phyloP scores from a whole-genome alignment of 1,284 basidiomycete species.

The Ustilago xerochloae region DNA sequence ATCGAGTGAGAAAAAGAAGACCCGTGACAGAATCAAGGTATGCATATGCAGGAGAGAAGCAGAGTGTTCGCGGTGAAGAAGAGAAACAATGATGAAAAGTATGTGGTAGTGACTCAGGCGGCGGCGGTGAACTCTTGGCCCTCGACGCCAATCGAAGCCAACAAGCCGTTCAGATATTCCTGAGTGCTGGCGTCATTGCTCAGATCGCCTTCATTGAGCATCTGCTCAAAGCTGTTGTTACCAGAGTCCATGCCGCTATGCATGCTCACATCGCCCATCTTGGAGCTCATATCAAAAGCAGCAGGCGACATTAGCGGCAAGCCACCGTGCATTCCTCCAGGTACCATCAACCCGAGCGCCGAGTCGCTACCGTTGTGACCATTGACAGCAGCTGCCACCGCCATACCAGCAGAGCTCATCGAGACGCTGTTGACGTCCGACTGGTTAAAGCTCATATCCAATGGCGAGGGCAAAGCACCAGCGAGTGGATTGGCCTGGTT shows the following conservation, averaged over 20 bases:
- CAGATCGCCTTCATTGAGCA: slow-evolving; percentile 33
- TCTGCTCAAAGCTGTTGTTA: slow-evolving; percentile 46
- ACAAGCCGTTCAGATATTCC: slow-evolving; percentile 43
- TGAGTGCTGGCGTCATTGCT: slow-evolving; percentile 42
- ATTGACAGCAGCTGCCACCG: slow-evolving; percentile 11
- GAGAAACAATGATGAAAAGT: neutral
- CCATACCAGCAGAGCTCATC: slow-evolving; percentile 30
- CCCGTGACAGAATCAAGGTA: neutral
- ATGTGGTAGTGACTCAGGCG: neutral
- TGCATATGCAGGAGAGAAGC: neutral
- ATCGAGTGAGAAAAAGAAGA: neutral
- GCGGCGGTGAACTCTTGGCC: slow-evolving; percentile 22
- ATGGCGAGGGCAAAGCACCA: slow-evolving; percentile 40
- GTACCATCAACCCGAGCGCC: slow-evolving; percentile 34
- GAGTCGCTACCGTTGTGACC: slow-evolving; percentile 19
- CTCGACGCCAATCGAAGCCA: slow-evolving; percentile 52
- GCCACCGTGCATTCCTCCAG: slow-evolving; percentile 15
- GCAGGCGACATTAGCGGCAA: slow-evolving; percentile 33
- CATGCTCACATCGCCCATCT: slow-evolving; percentile 14
- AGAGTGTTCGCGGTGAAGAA: neutral
- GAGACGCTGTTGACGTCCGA: slow-evolving; percentile 20
- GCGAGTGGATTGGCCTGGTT: slow-evolving; percentile 27
- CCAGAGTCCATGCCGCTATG: slow-evolving; percentile 24
- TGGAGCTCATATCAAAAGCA: slow-evolving; percentile 26
- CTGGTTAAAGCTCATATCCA: slow-evolving; percentile 47